Base-by-base conservation (phyloP, 2,329 filamentous ascomycete genomes). In the Diaporthe sp. region DNA sequence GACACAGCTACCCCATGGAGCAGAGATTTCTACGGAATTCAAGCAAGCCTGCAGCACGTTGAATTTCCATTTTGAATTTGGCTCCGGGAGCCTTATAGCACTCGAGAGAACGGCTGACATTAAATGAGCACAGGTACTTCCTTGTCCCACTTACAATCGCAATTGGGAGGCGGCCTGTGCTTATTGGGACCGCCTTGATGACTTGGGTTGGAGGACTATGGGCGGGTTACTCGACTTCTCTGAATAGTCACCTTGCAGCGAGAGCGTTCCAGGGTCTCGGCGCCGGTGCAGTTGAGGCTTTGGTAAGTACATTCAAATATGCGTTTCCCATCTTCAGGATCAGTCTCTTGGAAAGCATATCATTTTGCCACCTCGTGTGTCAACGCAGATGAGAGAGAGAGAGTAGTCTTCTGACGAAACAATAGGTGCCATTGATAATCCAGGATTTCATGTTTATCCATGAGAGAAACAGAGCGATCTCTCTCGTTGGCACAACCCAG, bases 381-480 rank as follows among this genome's bases (percentile, higher is more conserved):
- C 25, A 30, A 10, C n/a, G 10, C 12, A 35, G 25, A 25, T 30
- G 12, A 12, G 58, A 6, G 3, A 54, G 12, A 12, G 58, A 6
- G 3, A 2, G 2, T 19, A 61, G 15, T 7, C 25, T 61, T 19
- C 35, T 61, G 38, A 64, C 38, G 22, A 7, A 15, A 13, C 33
- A 25, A 45, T 4, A 64, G 58, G 58, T 83, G 2, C 81, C 81
- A 5, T 70, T 83, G n/a, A 81, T 83, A 45, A 78, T 82, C 6
- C 81, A 82, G 78, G 81, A 82, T 47, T 77, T 83, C 57, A 79
- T 82, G 75, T 83, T 83, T 38, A 81, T 82, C 22, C 81, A 83
- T 54, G 78, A 83, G 75, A 78, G 81, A 6, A 82, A 82, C 71
- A 78, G 77, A 55, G 81, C 75, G 25, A 74, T 77, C 38, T 70